Percentiles rank a stretch among this genome's conserved stretches.
Conservation (phyloP, 225 moss, liverwort and hornwort species). For the Ulota crispa region DNA sequence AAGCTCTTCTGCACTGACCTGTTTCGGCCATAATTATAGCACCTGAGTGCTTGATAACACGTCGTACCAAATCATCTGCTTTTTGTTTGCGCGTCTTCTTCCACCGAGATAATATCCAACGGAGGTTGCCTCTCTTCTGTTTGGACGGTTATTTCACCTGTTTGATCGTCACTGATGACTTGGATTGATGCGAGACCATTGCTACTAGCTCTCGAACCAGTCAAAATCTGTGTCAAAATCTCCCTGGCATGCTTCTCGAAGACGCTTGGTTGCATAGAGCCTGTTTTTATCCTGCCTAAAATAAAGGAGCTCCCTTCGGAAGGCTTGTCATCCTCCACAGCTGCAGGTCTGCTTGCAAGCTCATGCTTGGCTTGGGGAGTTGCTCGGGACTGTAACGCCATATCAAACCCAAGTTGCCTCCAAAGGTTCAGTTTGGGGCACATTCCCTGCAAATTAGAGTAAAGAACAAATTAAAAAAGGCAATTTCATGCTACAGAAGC, state of each 20-base stretch:
- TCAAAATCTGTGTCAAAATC: conserved; percentile 22
- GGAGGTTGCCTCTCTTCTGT: conserved; percentile 10
- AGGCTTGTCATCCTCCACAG: conserved; percentile 17
- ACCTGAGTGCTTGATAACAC: conserved; percentile 25
- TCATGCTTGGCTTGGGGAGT: conserved; percentile 20
- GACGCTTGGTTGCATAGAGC: not conserved
- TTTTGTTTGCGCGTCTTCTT: conserved; percentile 18
- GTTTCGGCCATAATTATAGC: conserved; percentile 13
- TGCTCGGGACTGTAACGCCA: conserved; percentile 41
- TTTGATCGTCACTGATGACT: conserved; percentile 21
- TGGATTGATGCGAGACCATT: conserved; percentile 22
- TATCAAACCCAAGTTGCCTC: conserved; percentile 61
- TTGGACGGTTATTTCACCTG: not conserved
- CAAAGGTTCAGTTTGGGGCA: conserved; percentile 70
- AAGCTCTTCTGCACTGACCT: conserved; percentile 21
- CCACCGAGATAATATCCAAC: conserved; percentile 24
- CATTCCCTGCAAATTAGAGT: conserved; percentile 55
- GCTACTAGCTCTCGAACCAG: conserved; percentile 15
- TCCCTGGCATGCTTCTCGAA: conserved; percentile 27
- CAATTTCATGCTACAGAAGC: not conserved
- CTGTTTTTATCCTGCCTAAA: conserved; percentile 5
- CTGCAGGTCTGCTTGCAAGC: conserved; percentile 18
- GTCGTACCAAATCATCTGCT: conserved; percentile 26
- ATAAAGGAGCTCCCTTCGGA: conserved; percentile 6
- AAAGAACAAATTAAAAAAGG: not conserved